Conservation (phyloP, 805 yeast genomes). For the Zygotorulaspora danielsina region DNA sequence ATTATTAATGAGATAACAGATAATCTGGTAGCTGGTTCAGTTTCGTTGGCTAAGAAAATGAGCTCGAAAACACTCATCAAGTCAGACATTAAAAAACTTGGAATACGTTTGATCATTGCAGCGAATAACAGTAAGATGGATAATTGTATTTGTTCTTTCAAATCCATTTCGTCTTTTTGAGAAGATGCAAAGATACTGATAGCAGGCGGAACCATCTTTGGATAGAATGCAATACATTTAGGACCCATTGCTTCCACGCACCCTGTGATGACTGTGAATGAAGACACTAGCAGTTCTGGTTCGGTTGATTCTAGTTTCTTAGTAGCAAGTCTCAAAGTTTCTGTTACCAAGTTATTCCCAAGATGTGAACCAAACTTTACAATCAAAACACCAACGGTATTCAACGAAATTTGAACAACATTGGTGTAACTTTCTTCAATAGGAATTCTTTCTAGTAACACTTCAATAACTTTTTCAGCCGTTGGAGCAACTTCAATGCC, state of each 20-base stretch:
- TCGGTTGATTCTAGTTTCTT: constrained; percentile 46
- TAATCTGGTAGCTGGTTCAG: constrained; percentile 56
- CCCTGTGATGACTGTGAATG: constrained; percentile 67
- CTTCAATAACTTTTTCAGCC: constrained; percentile 48
- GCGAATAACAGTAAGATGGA: constrained; percentile 70
- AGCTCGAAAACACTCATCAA: constrained; percentile 57
- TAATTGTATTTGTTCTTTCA: constrained; percentile 50
- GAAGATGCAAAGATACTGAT: constrained; percentile 51
- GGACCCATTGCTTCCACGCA: constrained; percentile 76
- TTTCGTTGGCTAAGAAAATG: constrained; percentile 52
- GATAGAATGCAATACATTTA: constrained; percentile 76
- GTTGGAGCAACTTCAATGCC: constrained; percentile 49
- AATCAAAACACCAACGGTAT: constrained; percentile 59
- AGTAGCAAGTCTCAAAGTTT: constrained; percentile 48
- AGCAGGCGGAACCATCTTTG: constrained; percentile 76
- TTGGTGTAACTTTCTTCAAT: constrained; percentile 33
- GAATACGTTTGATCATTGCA: constrained; percentile 73
- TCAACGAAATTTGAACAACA: constrained; percentile 64
- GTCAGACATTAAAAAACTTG: constrained; percentile 74
- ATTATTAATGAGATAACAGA: constrained; percentile 59
- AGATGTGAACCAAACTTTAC: constrained; percentile 55
- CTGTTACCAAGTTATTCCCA: constrained; percentile 45
- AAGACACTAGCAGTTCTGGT: constrained; percentile 65
- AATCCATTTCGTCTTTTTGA: constrained; percentile 20
- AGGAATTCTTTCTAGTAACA: constrained; percentile 41